These are phyloP conservation scores for Crithidia thermophila DNA, from an alignment of 208 protist species.

Conservation along the genomic window DNA sequence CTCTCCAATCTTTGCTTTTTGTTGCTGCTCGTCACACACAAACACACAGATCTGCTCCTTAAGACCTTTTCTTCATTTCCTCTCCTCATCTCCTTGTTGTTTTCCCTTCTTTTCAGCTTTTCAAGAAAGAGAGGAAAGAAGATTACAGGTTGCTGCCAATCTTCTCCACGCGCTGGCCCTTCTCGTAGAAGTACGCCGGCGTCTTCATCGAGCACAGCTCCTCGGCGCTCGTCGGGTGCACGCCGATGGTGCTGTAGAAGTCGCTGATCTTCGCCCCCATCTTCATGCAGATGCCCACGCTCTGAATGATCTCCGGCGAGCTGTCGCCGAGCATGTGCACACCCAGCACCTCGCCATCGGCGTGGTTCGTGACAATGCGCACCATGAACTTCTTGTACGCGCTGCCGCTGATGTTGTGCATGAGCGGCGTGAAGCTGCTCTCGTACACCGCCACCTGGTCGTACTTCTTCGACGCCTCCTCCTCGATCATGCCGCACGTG, in stretches of 20 bases:
- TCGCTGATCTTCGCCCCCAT: constrained; percentile 93
- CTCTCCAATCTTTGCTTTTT: too few relatives aligned
- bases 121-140: neutral
- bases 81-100: too few relatives aligned
- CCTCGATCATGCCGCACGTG: constrained; percentile 85
- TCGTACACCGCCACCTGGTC: constrained; percentile 83
- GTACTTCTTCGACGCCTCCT: constrained; percentile 73
- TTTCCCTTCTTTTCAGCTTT: neutral
- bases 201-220: constrained; percentile 92
- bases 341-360: constrained; percentile 79
- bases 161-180: constrained; percentile 71
- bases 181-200: constrained; percentile 82
- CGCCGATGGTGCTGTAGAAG: constrained; percentile 95
- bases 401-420: constrained; percentile 89
- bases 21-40: neutral
- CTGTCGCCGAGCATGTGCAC: constrained; percentile 90
- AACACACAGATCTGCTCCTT: too few relatives aligned
- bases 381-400: constrained; percentile 90
- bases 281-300: constrained; percentile 88
- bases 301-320: constrained; percentile 92
- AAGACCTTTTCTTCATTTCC: too few relatives aligned
- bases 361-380: constrained; percentile 84
- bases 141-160: constrained; percentile 67
- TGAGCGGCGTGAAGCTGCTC: constrained; percentile 84
- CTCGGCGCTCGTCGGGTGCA: constrained; percentile 96